Evolutionary conservation across 495 filamentous ascomycete genomes (phyloP).

Genomic region (Penicillium simplicissimum): DNA sequence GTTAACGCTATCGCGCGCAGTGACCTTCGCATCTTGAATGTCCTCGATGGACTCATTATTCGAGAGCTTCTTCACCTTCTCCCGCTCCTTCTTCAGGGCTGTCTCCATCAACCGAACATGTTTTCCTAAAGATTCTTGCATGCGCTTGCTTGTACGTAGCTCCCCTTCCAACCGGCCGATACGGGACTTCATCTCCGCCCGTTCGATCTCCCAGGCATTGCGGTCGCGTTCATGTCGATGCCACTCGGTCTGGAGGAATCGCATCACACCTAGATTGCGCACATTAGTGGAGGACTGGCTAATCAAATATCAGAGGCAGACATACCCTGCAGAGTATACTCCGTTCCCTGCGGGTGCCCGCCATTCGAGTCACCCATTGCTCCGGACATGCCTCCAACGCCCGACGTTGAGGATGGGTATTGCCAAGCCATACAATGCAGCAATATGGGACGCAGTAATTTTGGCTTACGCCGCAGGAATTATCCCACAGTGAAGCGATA

Average conservation of each 20-base stretch:
- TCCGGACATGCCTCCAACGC: slow-evolving; percentile 59
- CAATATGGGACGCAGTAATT: slow-evolving; percentile 4
- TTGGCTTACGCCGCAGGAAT: neutral
- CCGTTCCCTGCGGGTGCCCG: slow-evolving; percentile 78
- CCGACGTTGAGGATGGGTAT: slow-evolving; percentile 64
- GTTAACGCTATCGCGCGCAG: slow-evolving; percentile 44
- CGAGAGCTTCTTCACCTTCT: slow-evolving; percentile 48
- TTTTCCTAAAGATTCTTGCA: slow-evolving; percentile 83
- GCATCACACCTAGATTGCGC: slow-evolving; percentile 80
- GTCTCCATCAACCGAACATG: slow-evolving; percentile 89
- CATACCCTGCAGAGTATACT: slow-evolving; percentile 95
- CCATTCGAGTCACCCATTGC: slow-evolving; percentile 56
- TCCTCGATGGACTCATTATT: slow-evolving; percentile 53
- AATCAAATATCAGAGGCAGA: neutral
- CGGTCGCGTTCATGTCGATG: slow-evolving; percentile 96
- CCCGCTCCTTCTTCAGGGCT: slow-evolving; percentile 76
- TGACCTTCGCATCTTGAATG: slow-evolving; percentile 42
- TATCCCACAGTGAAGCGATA: neutral
- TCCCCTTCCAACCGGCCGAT: slow-evolving; percentile 96
- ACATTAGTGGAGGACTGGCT: slow-evolving; percentile 11
- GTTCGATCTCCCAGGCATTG: slow-evolving; percentile 98
- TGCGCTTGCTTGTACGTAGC: slow-evolving; percentile 75
- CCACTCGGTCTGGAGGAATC: slow-evolving; percentile 99
- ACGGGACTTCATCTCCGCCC: slow-evolving; percentile 97
- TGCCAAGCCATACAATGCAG: slow-evolving; percentile 59